phyloP scores from a whole-genome alignment of 2,329 filamentous ascomycete species.

The Cordyceps fumosorosea region DNA sequence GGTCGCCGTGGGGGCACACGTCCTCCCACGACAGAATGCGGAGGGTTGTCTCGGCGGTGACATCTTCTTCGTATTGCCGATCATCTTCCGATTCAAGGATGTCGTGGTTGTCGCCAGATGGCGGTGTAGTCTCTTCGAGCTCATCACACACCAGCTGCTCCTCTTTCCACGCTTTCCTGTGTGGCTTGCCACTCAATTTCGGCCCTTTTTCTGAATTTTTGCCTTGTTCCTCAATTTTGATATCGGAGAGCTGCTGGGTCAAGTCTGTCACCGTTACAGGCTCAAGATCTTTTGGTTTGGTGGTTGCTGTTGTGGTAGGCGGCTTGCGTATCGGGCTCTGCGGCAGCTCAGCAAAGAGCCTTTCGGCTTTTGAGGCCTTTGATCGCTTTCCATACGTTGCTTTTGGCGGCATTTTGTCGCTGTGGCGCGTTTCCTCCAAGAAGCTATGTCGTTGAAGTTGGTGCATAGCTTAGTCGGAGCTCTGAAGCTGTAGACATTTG shows the following conservation, averaged over 20 bases:
- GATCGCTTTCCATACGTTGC: slow-evolving; percentile 45
- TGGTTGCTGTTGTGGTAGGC: slow-evolving; percentile 14
- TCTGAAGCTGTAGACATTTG: neutral
- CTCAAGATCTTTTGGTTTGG: neutral
- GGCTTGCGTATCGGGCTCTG: slow-evolving; percentile 39
- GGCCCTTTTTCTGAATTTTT: neutral
- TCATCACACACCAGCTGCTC: neutral
- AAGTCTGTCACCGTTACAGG: slow-evolving; percentile 26
- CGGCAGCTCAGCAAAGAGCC: slow-evolving; percentile 46
- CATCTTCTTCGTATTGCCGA: neutral
- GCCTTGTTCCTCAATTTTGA: slow-evolving; percentile 15
- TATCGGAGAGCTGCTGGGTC: slow-evolving; percentile 27
- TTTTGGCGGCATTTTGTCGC: slow-evolving; percentile 37
- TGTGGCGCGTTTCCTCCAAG: neutral
- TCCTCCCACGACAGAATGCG: slow-evolving; percentile 50
- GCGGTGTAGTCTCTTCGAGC: neutral
- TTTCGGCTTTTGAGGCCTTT: slow-evolving; percentile 40
- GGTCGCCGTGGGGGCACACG: slow-evolving; percentile 45
- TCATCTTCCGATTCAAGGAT: slow-evolving; percentile 13
- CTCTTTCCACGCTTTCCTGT: neutral
- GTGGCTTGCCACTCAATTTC: neutral
- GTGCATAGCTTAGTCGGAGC: neutral
- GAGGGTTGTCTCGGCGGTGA: slow-evolving; percentile 20
- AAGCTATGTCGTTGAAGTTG: neutral
- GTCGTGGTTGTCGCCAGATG: neutral